Percentiles rank a stretch among this genome's conserved stretches.
Conservation (phyloP, 768 basidiomycete species). For the Boletellus ananas region DNA sequence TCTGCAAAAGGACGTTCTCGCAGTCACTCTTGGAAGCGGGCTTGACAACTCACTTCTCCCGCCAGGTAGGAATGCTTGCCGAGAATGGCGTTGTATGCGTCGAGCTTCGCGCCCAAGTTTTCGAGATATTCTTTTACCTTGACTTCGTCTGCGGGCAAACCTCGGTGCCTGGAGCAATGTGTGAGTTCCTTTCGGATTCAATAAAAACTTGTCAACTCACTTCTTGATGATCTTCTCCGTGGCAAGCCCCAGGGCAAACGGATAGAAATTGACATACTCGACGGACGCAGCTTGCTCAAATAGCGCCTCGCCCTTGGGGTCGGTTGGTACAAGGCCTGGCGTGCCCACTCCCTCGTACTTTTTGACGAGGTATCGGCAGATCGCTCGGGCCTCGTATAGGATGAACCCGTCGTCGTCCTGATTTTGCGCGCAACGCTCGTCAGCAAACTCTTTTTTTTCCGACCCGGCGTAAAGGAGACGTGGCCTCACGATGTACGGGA, state of each 20-base stretch:
- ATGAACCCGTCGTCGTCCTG: constrained; percentile 33
- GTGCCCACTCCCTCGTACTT: constrained; percentile 26
- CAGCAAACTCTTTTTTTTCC: background rate
- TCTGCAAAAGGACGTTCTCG: constrained; percentile 24
- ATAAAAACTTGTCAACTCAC: constrained; percentile 33
- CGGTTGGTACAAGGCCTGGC: constrained; percentile 14
- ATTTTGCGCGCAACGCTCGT: background rate
- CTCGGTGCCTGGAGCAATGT: constrained; percentile 3
- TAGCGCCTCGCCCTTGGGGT: constrained; percentile 10
- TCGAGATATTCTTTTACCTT: constrained; percentile 20
- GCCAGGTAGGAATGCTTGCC: constrained; percentile 51
- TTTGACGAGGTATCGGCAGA: constrained; percentile 29
- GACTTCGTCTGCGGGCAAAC: constrained; percentile 17
- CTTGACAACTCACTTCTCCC: constrained; percentile 43
- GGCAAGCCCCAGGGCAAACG: constrained; percentile 39
- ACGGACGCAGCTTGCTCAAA: constrained; percentile 25
- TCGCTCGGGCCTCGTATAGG: constrained; percentile 27
- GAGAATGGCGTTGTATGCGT: constrained; percentile 52
- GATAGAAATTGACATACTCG: constrained; percentile 44
- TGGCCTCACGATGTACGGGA: constrained; percentile 30
- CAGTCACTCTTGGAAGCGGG: background rate
- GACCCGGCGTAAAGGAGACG: background rate
- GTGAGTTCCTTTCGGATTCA: constrained; percentile 1
- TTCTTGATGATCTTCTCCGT: constrained; percentile 49
- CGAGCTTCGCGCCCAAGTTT: constrained; percentile 38